Evolutionary conservation across 768 basidiomycete genomes (phyloP), one percentile per base, ranked within the genome.

Genomic region (Termitomyces sp.): DNA sequence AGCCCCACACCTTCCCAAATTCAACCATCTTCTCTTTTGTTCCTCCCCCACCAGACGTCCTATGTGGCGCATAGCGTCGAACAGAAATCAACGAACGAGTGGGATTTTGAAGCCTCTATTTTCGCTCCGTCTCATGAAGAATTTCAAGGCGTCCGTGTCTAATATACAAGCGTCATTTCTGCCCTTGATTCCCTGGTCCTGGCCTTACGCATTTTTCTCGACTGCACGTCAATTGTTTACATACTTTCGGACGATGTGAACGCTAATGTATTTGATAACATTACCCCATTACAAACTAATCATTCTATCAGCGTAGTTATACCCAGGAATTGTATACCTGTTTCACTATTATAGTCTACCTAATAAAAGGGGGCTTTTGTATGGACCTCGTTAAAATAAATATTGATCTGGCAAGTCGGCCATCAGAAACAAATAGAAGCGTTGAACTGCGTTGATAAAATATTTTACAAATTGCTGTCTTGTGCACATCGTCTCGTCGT

Each of bases 391-490:
- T 36, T 36, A 15, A 5, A 36, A 36, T 36, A 5, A 36, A 3
- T 15, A 13, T 4, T 36, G 54, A 10, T 26, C 31, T 26, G 49
- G 54, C 20, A 59, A 59, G 51, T 49, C 51, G 55, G 58, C 61
- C 54, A 62, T 59, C 61, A 59, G 54, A 55, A 59, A 58, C 60
- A 61, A 61, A 60, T 55, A 62, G 39, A 37, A 18, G 36, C 26
- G 4, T 41, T 12, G 41, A 39, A 51, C 39, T 44, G 37, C n/a
- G 47, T 39, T 51, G 55, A 57, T 49, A 62, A 56, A 62, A 58
- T 62, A 62, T 56, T 62, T n/a, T 59, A 18, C 54, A 33, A 26
- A 39, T 34, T 52, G 44, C 29, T 57, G 18, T 28, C 31, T 36
- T 47, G 54, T 47, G 39, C 22, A 28, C 53, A 10, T 41, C 48